A percentile compares a stretch with the other conserved stretches of the same genome.
phyloP scores from a whole-genome alignment of 257 asterid genomes.

The Solanum bulbocastanum region DNA sequence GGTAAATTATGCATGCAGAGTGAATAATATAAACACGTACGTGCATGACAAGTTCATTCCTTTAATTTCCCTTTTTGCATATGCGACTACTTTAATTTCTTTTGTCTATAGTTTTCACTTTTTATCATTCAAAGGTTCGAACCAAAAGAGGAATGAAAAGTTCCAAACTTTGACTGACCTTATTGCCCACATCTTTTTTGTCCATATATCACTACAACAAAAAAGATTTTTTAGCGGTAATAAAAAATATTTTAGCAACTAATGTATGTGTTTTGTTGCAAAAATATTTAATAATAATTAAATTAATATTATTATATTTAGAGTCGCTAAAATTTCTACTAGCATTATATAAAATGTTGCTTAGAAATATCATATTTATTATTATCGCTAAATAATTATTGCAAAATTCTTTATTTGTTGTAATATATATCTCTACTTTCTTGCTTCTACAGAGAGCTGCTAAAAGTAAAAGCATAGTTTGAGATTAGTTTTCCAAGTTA shows the following conservation, averaged over 20 bases:
- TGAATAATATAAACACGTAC: neutral
- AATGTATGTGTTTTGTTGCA: too few relatives aligned
- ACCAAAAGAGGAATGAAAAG: neutral
- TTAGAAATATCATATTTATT: too few relatives aligned
- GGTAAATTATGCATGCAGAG: neutral
- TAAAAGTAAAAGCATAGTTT: too few relatives aligned
- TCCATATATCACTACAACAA: neutral
- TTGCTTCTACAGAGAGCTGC: neutral
- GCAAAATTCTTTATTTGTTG: too few relatives aligned
- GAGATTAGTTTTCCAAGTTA: neutral
- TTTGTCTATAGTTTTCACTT: neutral
- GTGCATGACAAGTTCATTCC: neutral
- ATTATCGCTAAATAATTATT: too few relatives aligned
- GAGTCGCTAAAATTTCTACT: too few relatives aligned
- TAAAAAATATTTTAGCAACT: too few relatives aligned
- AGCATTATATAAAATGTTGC: too few relatives aligned
- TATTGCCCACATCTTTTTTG: neutral
- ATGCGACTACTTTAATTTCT: neutral
- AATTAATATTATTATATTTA: too few relatives aligned
- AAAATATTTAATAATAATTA: too few relatives aligned
- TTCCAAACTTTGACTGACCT: neutral
- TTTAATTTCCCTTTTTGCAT: neutral
- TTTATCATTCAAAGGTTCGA: neutral
- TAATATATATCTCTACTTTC: neutral
- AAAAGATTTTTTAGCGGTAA: too few relatives aligned